Percentiles rank a stretch among this genome's conserved stretches.
These are phyloP conservation scores for Hypericum perforatum DNA, from an alignment of 345 rosid genomes.

Conservation along the genomic window DNA sequence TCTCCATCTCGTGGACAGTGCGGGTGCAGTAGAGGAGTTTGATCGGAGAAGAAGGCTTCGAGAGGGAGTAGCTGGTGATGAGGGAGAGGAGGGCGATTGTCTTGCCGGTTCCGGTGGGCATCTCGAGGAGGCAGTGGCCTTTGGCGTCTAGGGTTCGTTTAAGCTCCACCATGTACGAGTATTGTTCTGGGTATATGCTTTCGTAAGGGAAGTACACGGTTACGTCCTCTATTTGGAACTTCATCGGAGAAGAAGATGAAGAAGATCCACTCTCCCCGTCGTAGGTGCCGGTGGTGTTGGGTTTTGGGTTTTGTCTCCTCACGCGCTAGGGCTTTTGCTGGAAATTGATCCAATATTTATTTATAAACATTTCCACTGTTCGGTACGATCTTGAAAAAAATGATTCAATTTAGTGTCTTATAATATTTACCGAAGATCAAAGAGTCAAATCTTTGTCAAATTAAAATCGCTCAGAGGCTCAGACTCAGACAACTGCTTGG, in stretches of 20 bases:
- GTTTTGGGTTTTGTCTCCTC: too few species aligned
- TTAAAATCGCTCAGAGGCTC: too few species aligned
- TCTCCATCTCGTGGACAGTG: constrained; percentile 99
- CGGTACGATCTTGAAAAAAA: too few species aligned
- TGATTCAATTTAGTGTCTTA: too few species aligned
- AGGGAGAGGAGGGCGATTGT: constrained; percentile 91
- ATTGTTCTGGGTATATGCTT: constrained; percentile 88
- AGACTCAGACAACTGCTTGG: too few species aligned
- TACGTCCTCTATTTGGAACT: constrained; percentile 80
- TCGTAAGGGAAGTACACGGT: constrained; percentile 89
- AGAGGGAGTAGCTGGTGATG: constrained; percentile 75
- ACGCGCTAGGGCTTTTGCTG: too few species aligned
- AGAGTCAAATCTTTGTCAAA: too few species aligned
- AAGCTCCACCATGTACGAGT: constrained; percentile 85
- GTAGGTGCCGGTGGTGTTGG: too few species aligned
- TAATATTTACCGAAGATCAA: too few species aligned
- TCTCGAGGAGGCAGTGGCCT: constrained; percentile 97
- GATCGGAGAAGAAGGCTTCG: constrained; percentile 53
- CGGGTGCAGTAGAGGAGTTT: constrained; percentile 95
- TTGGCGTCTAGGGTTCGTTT: constrained; percentile 91
- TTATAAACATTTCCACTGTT: too few species aligned
- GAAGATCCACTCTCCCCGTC: too few species aligned
- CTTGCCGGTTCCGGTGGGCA: constrained; percentile 99
- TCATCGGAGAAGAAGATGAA: constrained; percentile 32
- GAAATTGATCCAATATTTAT: too few species aligned